These are phyloP conservation scores for Dothideomycetes sp. DNA, from an alignment of 2,329 filamentous ascomycete genomes.

Conservation along the genomic window DNA sequence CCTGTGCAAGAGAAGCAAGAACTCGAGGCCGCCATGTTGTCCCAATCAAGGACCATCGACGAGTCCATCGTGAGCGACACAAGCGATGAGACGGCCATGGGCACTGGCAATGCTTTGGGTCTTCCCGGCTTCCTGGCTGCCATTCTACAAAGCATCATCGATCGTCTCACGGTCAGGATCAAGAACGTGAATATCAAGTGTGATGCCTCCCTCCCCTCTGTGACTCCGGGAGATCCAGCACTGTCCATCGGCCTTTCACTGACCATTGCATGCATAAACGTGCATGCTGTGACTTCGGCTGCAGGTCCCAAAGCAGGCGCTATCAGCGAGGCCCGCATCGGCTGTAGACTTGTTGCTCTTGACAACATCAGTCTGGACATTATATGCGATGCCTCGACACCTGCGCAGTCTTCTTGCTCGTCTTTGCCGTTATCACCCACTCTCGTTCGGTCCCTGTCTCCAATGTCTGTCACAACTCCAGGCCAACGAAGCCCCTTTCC, in stretches of 20 bases:
- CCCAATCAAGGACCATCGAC: conserved; percentile 48
- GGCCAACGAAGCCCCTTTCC: too few relatives aligned
- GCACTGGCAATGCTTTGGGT: conserved; percentile 60
- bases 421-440: too few relatives aligned
- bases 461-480: too few relatives aligned
- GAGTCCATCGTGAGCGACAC: conserved; percentile 44
- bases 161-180: conserved; percentile 58
- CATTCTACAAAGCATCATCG: conserved; percentile 63
- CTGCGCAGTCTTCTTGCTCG: background rate
- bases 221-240: background rate
- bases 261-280: background rate
- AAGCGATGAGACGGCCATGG: conserved; percentile 49
- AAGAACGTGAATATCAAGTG: conserved; percentile 55
- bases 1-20: conserved; percentile 53
- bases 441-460: too few relatives aligned
- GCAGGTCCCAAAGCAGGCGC: too few relatives aligned
- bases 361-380: background rate
- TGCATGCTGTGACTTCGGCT: background rate
- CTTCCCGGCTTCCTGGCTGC: conserved; percentile 60
- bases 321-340: background rate
- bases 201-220: conserved; percentile 28
- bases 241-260: background rate
- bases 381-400: background rate
- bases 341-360: background rate
- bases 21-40: conserved; percentile 57